phyloP scores from a whole-genome alignment of 2,329 filamentous ascomycete genomes.

The Hypoxylon sp. region DNA sequence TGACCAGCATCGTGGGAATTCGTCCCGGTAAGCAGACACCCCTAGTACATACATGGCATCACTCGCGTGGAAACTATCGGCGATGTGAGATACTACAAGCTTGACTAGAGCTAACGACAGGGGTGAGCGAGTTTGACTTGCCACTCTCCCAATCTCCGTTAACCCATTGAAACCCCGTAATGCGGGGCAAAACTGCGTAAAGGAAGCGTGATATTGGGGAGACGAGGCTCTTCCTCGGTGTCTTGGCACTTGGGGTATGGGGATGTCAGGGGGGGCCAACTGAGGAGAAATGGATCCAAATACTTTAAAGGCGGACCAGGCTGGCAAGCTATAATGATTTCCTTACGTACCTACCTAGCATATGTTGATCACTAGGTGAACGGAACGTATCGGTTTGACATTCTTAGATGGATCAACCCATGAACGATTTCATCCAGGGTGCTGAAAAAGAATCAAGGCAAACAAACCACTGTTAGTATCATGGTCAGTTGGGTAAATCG shows the following conservation, averaged over 20 bases:
- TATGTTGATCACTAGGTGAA: conserved; percentile 2
- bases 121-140: conserved; percentile 23
- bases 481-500: background rate
- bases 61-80: conserved; percentile 12
- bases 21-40: conserved; percentile 16
- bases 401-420: background rate
- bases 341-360: conserved; percentile 2
- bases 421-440: background rate
- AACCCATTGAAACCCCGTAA: conserved; percentile 33
- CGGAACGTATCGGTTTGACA: conserved; percentile 3
- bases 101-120: conserved; percentile 28
- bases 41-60: conserved; percentile 8
- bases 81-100: conserved; percentile 38
- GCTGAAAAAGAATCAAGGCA: background rate
- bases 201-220: conserved; percentile 31
- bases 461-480: conserved; percentile 1
- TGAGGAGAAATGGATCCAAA: conserved; percentile 27
- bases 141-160: conserved; percentile 38
- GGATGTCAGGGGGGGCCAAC: conserved; percentile 18
- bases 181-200: conserved; percentile 35
- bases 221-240: conserved; percentile 50
- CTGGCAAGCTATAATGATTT: conserved; percentile 9
- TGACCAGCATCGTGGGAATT: conserved; percentile 23
- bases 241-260: conserved; percentile 48
- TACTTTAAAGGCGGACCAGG: conserved; percentile 17